phyloP scores from a whole-genome alignment of 2,329 filamentous ascomycete genomes.

The Alternaria arbusti region DNA sequence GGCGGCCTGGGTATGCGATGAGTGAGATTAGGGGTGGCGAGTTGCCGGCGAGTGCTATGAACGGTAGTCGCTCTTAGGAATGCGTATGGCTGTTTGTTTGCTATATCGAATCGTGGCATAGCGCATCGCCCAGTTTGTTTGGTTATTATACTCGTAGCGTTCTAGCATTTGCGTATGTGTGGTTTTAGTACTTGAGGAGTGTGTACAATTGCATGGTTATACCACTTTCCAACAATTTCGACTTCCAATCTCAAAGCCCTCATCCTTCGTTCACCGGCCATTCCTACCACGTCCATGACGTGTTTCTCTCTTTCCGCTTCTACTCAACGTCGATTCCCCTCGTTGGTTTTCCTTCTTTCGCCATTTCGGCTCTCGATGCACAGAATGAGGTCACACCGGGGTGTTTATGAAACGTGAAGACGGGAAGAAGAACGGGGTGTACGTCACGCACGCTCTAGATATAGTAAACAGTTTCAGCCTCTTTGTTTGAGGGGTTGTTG shows the following conservation, averaged over 20 bases:
- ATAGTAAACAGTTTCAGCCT: background rate
- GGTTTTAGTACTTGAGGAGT: background rate
- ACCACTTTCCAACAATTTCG: background rate
- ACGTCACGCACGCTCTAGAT: background rate
- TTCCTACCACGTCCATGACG: too few species aligned
- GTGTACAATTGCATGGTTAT: background rate
- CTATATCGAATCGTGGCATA: background rate
- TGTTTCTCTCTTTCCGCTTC: too few species aligned
- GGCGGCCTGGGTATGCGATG: conserved; percentile 43
- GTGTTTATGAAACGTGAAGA: too few species aligned
- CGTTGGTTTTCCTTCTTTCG: too few species aligned
- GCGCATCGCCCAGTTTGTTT: background rate
- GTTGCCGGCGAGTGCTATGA: conserved; percentile 5
- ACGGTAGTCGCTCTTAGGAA: background rate
- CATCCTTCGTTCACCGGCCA: too few species aligned
- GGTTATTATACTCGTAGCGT: background rate
- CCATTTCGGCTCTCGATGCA: too few species aligned
- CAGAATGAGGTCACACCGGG: background rate
- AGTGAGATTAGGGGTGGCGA: conserved; percentile 30
- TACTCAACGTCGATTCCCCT: too few species aligned
- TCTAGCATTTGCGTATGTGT: background rate
- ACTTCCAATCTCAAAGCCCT: too few species aligned
- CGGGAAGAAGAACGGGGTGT: background rate
- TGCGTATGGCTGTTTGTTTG: background rate
- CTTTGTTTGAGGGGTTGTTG: background rate